Conservation (phyloP, 345 rosid species). For the Boechera retrofracta region DNA sequence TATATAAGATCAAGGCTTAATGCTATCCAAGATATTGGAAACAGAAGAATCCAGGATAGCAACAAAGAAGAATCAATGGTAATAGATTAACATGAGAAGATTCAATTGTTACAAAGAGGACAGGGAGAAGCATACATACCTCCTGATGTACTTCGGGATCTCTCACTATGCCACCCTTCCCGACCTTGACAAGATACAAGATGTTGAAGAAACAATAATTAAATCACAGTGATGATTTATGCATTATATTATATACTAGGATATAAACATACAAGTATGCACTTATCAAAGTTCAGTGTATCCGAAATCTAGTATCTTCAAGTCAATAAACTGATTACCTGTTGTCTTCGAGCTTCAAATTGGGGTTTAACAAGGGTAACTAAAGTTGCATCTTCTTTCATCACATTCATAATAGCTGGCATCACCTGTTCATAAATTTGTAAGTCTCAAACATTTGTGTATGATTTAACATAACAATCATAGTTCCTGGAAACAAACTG, state of each 20-base stretch:
- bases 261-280: background rate
- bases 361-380: constrained; percentile 91
- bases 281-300: constrained; percentile 8
- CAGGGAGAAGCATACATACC: constrained; percentile 50
- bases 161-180: constrained; percentile 93
- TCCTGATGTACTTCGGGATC: constrained; percentile 90
- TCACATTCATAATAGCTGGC: constrained; percentile 86
- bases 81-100: background rate
- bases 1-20: background rate
- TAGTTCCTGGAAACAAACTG: background rate
- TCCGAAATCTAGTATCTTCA: background rate
- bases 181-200: constrained; percentile 58
- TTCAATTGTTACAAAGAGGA: constrained; percentile 14
- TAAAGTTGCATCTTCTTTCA: constrained; percentile 78
- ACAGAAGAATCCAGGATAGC: background rate
- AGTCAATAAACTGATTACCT: constrained; percentile 51
- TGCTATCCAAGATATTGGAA: background rate
- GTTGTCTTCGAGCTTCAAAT: constrained; percentile 91
- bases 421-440: constrained; percentile 61
- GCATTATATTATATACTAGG: background rate
- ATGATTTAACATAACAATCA: constrained; percentile 3
- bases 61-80: background rate
- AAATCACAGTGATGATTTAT: background rate
- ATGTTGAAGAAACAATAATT: background rate
- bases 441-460: background rate